Percentiles rank a stretch among this genome's conserved stretches.
Conservation (phyloP, 148 eudicot species). For the Fallopia convolvulus region DNA sequence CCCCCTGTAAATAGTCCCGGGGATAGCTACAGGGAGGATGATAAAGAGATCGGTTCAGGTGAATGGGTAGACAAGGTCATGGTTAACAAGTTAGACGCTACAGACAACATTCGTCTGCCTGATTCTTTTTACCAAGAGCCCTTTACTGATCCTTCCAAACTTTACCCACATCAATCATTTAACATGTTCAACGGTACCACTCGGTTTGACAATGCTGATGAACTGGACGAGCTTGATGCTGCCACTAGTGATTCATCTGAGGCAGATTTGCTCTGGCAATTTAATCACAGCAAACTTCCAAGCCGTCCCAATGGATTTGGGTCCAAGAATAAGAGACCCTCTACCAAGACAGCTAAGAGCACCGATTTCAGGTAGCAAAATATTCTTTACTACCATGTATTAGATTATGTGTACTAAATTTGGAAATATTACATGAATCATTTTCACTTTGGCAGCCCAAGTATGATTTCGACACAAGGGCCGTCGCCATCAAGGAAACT, state of each 20-base stretch:
- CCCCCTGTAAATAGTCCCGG: conserved; percentile 57
- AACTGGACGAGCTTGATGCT: conserved; percentile 86
- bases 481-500: conserved; percentile 45
- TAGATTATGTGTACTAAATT: too few species aligned
- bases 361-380: conserved; percentile 54
- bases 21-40: conserved; percentile 39
- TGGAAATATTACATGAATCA: not conserved
- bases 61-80: conserved; percentile 99
- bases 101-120: conserved; percentile 30
- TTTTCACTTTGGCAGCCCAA: conserved; percentile 31
- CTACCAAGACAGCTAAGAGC: conserved; percentile 39
- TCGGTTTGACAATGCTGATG: conserved; percentile 55
- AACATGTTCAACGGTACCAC: conserved; percentile 44
- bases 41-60: conserved; percentile 65
- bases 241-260: conserved; percentile 95
- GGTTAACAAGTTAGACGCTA: conserved; percentile 87
- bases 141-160: conserved; percentile 49
- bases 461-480: conserved; percentile 29
- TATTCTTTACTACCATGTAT: not conserved
- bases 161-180: conserved; percentile 46
- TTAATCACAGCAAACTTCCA: conserved; percentile 63
- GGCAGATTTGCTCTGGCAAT: conserved; percentile 94
- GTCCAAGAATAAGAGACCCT: conserved; percentile 36
- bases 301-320: conserved; percentile 43
- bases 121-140: conserved; percentile 63